A percentile compares a stretch with the other conserved stretches of the same genome.
Evolutionary conservation across 2,329 filamentous ascomycete genomes (phyloP).

Genomic region (Calycina marina): DNA sequence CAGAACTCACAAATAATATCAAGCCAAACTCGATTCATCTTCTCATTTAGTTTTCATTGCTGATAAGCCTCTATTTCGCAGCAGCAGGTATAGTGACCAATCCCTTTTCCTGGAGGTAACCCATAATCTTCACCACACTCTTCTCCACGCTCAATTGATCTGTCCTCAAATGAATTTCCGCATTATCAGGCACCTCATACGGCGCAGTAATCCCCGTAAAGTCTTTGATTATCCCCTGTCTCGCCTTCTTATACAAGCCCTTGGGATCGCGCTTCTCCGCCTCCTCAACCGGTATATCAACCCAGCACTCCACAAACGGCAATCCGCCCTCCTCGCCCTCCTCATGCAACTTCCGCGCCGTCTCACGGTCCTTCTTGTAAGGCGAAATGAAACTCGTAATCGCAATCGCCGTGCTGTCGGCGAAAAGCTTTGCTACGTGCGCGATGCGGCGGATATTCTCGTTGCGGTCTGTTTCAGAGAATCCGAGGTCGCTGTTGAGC

Average conservation of each 20-base stretch:
- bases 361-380: slow-evolving; percentile 72
- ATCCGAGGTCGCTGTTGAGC: slow-evolving; percentile 93
- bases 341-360: slow-evolving; percentile 68
- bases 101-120: slow-evolving; percentile 60
- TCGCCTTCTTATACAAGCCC: slow-evolving; percentile 93
- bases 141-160: slow-evolving; percentile 76
- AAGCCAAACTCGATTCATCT: no score
- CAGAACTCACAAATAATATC: no score
- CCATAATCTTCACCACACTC: slow-evolving; percentile 70
- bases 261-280: slow-evolving; percentile 95
- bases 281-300: slow-evolving; percentile 81
- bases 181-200: slow-evolving; percentile 75
- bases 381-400: slow-evolving; percentile 96
- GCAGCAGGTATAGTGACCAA: no score
- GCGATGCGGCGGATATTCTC: slow-evolving; percentile 97
- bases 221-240: slow-evolving; percentile 86
- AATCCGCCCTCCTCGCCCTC: slow-evolving; percentile 39
- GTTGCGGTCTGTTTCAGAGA: slow-evolving; percentile 81
- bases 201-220: slow-evolving; percentile 94
- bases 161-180: slow-evolving; percentile 79
- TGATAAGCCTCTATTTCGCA: no score
- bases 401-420: slow-evolving; percentile 73
- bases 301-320: slow-evolving; percentile 84
- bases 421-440: slow-evolving; percentile 81
- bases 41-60: no score